These are phyloP conservation scores for Paraleonurus japonicus DNA, from an alignment of 257 asterid species.

Conservation along the genomic window DNA sequence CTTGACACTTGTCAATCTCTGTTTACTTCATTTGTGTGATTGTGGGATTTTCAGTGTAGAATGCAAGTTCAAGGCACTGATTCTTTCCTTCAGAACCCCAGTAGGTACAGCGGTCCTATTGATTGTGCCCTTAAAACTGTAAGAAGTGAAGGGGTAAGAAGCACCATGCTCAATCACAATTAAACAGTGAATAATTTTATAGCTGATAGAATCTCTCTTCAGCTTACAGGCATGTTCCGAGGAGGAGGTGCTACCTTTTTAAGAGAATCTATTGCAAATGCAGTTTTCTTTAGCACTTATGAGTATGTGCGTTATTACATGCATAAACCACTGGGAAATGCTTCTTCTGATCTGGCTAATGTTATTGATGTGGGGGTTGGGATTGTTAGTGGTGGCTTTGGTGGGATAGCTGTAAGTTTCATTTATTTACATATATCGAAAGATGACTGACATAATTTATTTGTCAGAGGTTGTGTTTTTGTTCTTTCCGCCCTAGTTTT, in stretches of 20 bases:
- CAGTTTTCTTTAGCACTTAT: constrained; percentile 77
- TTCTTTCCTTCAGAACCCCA: constrained; percentile 44
- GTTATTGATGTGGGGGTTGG: constrained; percentile 77
- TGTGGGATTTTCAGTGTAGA: constrained; percentile 83
- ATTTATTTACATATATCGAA: constrained; percentile 11
- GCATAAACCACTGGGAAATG: constrained; percentile 56
- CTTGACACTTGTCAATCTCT: constrained; percentile 12
- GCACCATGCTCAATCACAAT: constrained; percentile 17
- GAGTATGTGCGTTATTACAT: constrained; percentile 77
- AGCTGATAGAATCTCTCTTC: constrained; percentile 48
- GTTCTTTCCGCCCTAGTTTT: neutral
- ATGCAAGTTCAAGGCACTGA: constrained; percentile 96
- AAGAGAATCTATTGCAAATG: constrained; percentile 83
- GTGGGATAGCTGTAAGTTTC: constrained; percentile 76
- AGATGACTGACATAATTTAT: constrained; percentile 5
- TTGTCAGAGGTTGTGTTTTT: constrained; percentile 11
- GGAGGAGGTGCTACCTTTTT: constrained; percentile 78
- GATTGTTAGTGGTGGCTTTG: constrained; percentile 81
- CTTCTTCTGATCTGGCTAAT: constrained; percentile 48
- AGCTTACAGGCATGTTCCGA: constrained; percentile 79
- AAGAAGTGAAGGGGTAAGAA: constrained; percentile 79
- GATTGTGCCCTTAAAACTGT: constrained; percentile 83
- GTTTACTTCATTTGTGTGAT: constrained; percentile 37
- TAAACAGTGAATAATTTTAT: constrained; percentile 16
- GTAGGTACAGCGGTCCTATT: constrained; percentile 66